Conservation (phyloP, 306 rosid genomes). For the Prunus mongolica region DNA sequence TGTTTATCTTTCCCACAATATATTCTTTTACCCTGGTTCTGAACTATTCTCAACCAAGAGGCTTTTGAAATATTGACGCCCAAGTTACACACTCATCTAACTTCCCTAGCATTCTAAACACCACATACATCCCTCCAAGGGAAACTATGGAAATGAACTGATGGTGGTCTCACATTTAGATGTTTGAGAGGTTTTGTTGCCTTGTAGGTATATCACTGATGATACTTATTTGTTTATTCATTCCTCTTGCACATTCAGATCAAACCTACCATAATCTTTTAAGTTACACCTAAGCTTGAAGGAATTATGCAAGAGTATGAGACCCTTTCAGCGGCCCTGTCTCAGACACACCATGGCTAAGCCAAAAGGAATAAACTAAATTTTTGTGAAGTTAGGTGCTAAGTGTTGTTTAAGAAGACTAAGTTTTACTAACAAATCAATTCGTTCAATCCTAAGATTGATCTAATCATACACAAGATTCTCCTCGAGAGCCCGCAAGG, state of each 20-base stretch:
- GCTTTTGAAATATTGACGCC: not conserved
- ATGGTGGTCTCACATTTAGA: not conserved
- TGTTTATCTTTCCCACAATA: not conserved
- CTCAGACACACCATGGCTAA: not conserved
- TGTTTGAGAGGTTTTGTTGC: not conserved
- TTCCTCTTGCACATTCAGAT: not conserved
- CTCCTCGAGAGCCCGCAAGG: not conserved
- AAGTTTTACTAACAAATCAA: not conserved
- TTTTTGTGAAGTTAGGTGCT: not conserved
- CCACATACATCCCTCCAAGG: not conserved
- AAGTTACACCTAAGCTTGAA: not conserved
- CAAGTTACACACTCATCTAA: not conserved
- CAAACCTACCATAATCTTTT: not conserved
- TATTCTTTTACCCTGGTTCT: not conserved
- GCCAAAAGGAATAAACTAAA: not conserved
- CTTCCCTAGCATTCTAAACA: not conserved
- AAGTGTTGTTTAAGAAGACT: not conserved
- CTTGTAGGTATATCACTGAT: not conserved
- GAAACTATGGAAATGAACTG: not conserved
- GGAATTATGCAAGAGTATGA: too few relatives aligned
- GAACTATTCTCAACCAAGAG: not conserved
- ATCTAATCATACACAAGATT: too few relatives aligned
- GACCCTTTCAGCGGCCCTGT: not conserved
- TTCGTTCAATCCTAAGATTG: not conserved
- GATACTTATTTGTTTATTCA: not conserved